phyloP scores from a whole-genome alignment of 2,329 filamentous ascomycete species.

The Microdochium paspali region DNA sequence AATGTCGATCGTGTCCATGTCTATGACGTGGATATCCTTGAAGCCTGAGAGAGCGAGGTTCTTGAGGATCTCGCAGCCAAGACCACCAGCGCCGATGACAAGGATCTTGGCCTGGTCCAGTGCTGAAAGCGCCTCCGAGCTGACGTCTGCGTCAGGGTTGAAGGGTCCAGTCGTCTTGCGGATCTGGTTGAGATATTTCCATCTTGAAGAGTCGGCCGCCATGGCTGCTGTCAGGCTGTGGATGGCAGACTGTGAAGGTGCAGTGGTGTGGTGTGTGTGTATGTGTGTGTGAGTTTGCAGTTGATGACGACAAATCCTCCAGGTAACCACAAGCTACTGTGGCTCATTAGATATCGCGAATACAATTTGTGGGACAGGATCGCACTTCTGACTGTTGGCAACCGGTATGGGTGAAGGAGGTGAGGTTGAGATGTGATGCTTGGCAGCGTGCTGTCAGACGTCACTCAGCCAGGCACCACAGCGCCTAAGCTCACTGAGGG shows the following conservation, averaged over 20 bases:
- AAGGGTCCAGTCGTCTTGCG: slow-evolving; percentile 71
- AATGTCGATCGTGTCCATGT: slow-evolving; percentile 99
- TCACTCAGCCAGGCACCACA: no score
- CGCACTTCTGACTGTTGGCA: no score
- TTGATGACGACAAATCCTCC: no score
- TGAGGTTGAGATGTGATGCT: no score
- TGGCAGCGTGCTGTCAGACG: no score
- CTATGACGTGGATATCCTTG: slow-evolving; percentile 95
- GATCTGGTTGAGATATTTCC: slow-evolving; percentile 78
- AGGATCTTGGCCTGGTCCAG: slow-evolving; percentile 68
- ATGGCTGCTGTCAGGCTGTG: slow-evolving; percentile 5
- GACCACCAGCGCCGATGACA: slow-evolving; percentile 77
- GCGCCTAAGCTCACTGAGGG: no score
- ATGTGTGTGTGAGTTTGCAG: no score
- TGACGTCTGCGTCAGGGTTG: slow-evolving; percentile 53
- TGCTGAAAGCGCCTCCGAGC: slow-evolving; percentile 40
- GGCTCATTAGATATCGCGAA: no score
- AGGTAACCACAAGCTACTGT: no score
- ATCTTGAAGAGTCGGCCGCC: slow-evolving; percentile 24
- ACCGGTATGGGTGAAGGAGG: no score
- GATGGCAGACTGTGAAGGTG: background rate
- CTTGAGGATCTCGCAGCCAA: slow-evolving; percentile 96
- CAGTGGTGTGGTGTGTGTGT: no score
- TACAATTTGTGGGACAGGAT: no score
- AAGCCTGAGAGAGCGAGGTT: slow-evolving; percentile 92